phyloP scores from a whole-genome alignment of 768 basidiomycete species.

The Glaciozyma antarctica region DNA sequence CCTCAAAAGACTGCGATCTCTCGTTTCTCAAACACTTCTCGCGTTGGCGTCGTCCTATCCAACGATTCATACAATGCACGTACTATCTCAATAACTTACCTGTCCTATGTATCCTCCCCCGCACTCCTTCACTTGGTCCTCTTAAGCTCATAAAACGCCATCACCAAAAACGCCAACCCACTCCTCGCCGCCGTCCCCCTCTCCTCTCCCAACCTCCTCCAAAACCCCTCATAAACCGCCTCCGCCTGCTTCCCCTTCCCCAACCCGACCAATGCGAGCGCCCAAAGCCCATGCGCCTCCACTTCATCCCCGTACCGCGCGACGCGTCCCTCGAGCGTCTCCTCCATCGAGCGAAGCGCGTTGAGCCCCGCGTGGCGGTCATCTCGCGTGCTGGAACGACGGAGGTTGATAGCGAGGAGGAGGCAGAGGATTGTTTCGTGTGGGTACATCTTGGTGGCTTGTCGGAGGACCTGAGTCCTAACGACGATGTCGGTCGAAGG shows the following conservation, averaged over 20 bases:
- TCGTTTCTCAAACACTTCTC: too few species aligned
- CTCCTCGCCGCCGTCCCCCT: too few species aligned
- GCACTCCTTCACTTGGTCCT: too few species aligned
- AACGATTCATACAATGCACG: too few species aligned
- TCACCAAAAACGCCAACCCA: too few species aligned
- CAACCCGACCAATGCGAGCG: not conserved
- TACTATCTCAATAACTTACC: too few species aligned
- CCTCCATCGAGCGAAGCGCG: not conserved
- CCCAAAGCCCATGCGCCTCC: constrained; percentile 1
- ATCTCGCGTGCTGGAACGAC: not conserved
- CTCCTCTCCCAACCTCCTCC: not conserved
- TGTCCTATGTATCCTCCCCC: too few species aligned
- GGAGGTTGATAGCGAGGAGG: constrained; percentile 5
- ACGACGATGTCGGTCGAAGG: not conserved
- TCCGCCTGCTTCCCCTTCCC: not conserved
- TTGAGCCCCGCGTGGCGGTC: not conserved
- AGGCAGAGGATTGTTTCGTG: constrained; percentile 12
- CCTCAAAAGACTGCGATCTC: too few species aligned
- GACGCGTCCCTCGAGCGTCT: not conserved
- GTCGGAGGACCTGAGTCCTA: constrained; percentile 3
- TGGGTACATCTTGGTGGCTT: constrained; percentile 2
- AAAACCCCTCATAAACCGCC: constrained; percentile 1
- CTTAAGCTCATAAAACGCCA: too few species aligned
- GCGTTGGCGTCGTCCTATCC: too few species aligned
- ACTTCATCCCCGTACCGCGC: not conserved